These are phyloP conservation scores for Monosporozyma servazzii DNA, from an alignment of 805 yeast genomes.

Conservation along the genomic window DNA sequence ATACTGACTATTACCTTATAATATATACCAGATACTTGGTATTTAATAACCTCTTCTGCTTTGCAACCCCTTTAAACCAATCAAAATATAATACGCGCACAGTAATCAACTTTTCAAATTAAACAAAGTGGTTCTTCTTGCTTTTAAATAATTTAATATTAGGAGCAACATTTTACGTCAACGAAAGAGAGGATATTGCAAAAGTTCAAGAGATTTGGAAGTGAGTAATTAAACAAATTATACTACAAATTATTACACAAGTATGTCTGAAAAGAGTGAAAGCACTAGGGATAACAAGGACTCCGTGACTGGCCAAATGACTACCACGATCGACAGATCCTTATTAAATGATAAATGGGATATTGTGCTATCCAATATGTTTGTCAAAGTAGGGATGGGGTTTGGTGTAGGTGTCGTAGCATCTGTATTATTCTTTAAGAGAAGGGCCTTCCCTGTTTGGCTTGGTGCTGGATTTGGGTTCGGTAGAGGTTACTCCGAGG, in stretches of 20 bases:
- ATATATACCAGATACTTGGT: too few relatives aligned
- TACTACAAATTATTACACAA: not conserved
- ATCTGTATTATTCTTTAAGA: conserved; percentile 79
- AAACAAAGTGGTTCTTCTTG: not conserved
- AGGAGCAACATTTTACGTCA: too few relatives aligned
- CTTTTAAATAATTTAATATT: not conserved
- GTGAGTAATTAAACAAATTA: not conserved
- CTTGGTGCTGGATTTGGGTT: conserved; percentile 94
- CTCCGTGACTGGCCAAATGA: not conserved
- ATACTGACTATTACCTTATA: too few relatives aligned
- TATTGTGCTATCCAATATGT: conserved; percentile 84
- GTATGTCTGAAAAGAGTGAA: conserved; percentile 17
- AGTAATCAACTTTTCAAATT: not conserved
- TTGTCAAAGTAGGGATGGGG: conserved; percentile 93
- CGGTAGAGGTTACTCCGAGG: conserved; percentile 97
- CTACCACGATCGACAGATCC: conserved; percentile 41
- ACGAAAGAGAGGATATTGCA: not conserved
- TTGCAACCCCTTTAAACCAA: not conserved
- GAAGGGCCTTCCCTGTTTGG: conserved; percentile 98
- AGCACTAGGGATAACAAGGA: not conserved
- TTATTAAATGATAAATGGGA: conserved; percentile 81
- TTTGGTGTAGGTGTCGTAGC: conserved; percentile 94
- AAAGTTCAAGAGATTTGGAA: not conserved
- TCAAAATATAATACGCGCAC: not conserved
- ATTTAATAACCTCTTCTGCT: not conserved